Percentiles rank a stretch among this genome's conserved stretches.
These are phyloP conservation scores for Penicillium subrubescens DNA, from an alignment of 495 filamentous ascomycete genomes.

Conservation along the genomic window DNA sequence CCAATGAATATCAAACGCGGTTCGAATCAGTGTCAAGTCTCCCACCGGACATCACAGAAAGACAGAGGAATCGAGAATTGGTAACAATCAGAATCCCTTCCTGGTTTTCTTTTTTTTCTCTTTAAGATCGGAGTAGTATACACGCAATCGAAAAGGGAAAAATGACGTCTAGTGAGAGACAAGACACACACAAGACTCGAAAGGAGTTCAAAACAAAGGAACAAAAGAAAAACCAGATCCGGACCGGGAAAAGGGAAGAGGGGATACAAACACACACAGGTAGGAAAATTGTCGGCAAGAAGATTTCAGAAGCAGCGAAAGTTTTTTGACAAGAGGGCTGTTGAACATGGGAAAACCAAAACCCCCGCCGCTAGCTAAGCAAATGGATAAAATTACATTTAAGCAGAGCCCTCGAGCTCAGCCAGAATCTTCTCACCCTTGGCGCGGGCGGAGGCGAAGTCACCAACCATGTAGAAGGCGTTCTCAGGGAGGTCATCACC, in stretches of 20 bases:
- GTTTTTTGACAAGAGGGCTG: constrained; percentile 16
- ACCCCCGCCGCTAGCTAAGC: constrained; percentile 30
- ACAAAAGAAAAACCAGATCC: constrained; percentile 32
- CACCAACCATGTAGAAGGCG: constrained; percentile 98
- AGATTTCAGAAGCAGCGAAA: constrained; percentile 10
- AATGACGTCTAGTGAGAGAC: constrained; percentile 28
- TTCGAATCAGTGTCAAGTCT: neutral
- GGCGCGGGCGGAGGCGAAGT: constrained; percentile 85
- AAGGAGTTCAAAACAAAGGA: constrained; percentile 38
- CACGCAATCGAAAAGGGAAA: constrained; percentile 45
- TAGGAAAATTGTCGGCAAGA: constrained; percentile 1
- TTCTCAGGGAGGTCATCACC: constrained; percentile 93
- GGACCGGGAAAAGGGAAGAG: constrained; percentile 22
- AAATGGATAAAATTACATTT: constrained; percentile 54
- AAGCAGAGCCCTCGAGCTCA: constrained; percentile 76
- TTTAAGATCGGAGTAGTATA: constrained; percentile 52
- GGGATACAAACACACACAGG: constrained; percentile 3
- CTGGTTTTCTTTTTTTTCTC: constrained; percentile 21
- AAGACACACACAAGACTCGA: constrained; percentile 35
- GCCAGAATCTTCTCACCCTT: constrained; percentile 99
- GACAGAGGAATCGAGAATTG: neutral
- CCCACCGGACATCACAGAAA: neutral
- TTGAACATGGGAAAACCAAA: constrained; percentile 1
- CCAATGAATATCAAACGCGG: neutral
- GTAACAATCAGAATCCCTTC: constrained; percentile 38